phyloP scores from a whole-genome alignment of 768 basidiomycete species.

The Cytidiella melzeri region DNA sequence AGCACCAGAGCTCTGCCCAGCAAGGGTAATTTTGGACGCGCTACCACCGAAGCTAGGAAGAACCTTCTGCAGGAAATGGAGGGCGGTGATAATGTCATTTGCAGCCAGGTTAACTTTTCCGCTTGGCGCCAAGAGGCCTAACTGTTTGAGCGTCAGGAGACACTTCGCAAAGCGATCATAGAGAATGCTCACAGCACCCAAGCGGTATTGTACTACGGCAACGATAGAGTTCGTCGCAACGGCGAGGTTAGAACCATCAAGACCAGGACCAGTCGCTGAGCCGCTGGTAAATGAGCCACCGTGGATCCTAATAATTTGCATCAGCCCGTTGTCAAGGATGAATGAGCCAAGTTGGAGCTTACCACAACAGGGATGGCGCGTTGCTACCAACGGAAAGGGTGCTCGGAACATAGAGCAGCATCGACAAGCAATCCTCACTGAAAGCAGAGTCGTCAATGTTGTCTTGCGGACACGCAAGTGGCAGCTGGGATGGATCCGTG shows the following conservation, averaged over 20 bases:
- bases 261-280: conserved; percentile 60
- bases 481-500: conserved; percentile 47
- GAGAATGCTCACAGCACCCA: conserved; percentile 55
- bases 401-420: conserved; percentile 65
- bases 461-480: conserved; percentile 69
- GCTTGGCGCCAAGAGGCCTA: conserved; percentile 70
- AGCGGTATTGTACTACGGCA: conserved; percentile 76
- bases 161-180: neutral
- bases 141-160: conserved; percentile 32
- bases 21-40: conserved; percentile 58
- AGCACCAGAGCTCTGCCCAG: conserved; percentile 81
- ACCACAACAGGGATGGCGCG: conserved; percentile 59
- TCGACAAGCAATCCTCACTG: conserved; percentile 78
- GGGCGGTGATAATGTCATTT: conserved; percentile 58
- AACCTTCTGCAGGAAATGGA: conserved; percentile 54
- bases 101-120: conserved; percentile 69
- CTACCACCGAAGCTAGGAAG: conserved; percentile 65
- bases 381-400: conserved; percentile 26
- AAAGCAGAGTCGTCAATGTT: conserved; percentile 40
- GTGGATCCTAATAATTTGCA: conserved; percentile 54
- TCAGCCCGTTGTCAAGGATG: neutral
- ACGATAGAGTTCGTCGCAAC: conserved; percentile 68
- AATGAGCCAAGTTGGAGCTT: conserved; percentile 39
- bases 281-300: conserved; percentile 78
- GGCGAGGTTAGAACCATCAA: conserved; percentile 77